Conservation (phyloP, 306 rosid genomes). For the Mimosa bimucronata region DNA sequence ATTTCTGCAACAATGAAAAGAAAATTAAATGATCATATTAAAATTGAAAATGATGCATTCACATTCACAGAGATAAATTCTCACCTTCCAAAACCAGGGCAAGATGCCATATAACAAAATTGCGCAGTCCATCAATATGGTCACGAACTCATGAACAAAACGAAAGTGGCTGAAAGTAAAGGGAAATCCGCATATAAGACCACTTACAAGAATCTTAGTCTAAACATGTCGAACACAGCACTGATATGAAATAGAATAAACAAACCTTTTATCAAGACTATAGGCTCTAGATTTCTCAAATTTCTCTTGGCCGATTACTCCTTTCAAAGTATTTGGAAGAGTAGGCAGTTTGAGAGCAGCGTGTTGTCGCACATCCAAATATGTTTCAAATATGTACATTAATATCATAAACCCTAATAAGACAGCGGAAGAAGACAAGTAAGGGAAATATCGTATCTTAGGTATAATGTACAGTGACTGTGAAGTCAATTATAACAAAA, state of each 20-base stretch:
- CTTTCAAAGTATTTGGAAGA: constrained; percentile 88
- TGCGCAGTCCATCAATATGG: constrained; percentile 84
- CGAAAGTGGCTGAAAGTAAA: constrained; percentile 74
- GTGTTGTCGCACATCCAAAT: constrained; percentile 92
- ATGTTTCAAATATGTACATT: constrained; percentile 86
- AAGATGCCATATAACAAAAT: constrained; percentile 73
- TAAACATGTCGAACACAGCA: constrained; percentile 19
- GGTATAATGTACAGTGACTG: constrained; percentile 10
- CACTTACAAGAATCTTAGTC: not conserved
- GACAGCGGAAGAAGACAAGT: constrained; percentile 3
- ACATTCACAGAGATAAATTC: constrained; percentile 39
- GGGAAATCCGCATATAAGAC: constrained; percentile 30
- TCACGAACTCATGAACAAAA: constrained; percentile 87
- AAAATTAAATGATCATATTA: constrained; percentile 20
- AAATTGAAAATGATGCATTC: constrained; percentile 17
- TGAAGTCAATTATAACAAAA: constrained; percentile 2
- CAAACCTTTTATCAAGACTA: constrained; percentile 93
- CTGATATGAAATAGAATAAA: constrained; percentile 3
- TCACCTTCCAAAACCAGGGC: constrained; percentile 99
- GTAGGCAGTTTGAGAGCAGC: constrained; percentile 76
- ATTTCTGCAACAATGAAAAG: constrained; percentile 65
- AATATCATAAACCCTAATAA: constrained; percentile 85
- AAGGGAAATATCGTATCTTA: constrained; percentile 8
- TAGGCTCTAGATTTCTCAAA: constrained; percentile 91
- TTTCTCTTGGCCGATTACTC: constrained; percentile 93